phyloP scores from a whole-genome alignment of 805 yeast genomes.

The Cyberlindnera japonica region DNA sequence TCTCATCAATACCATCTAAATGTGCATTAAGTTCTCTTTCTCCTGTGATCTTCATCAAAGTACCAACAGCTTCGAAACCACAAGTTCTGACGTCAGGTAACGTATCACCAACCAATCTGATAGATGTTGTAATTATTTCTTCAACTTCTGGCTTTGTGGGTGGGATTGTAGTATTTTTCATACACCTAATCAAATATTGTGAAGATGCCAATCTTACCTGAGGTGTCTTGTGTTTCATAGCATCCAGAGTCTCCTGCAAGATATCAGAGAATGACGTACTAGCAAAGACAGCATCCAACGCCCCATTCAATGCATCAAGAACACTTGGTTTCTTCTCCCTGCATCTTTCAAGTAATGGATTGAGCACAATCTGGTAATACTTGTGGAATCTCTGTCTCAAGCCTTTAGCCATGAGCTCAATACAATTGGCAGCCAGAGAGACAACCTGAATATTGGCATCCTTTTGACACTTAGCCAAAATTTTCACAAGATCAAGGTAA shows the following conservation, averaged over 20 bases:
- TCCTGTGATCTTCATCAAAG: constrained; percentile 79
- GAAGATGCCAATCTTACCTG: constrained; percentile 73
- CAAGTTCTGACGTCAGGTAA: constrained; percentile 79
- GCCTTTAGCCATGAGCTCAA: constrained; percentile 61
- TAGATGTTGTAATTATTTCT: constrained; percentile 48
- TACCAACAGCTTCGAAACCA: constrained; percentile 75
- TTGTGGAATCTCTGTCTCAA: constrained; percentile 52
- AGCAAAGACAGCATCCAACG: constrained; percentile 61
- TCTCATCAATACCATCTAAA: constrained; percentile 71
- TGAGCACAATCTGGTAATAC: constrained; percentile 50
- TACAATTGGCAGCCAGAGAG: constrained; percentile 66
- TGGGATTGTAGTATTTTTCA: constrained; percentile 43
- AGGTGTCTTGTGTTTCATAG: constrained; percentile 76
- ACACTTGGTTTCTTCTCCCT: constrained; percentile 86
- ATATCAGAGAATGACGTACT: constrained; percentile 50
- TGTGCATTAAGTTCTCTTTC: constrained; percentile 57
- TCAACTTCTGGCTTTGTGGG: constrained; percentile 58
- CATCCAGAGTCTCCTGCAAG: constrained; percentile 54
- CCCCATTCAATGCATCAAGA: constrained; percentile 60
- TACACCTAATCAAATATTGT: constrained; percentile 58
- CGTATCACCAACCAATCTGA: constrained; percentile 73
- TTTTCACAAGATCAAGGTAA: constrained; percentile 57
- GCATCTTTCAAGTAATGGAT: constrained; percentile 71
- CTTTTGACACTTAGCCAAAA: constrained; percentile 67
- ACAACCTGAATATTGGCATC: constrained; percentile 91